Base-by-base conservation (phyloP, 768 basidiomycete genomes). In the Lentinula sp. region DNA sequence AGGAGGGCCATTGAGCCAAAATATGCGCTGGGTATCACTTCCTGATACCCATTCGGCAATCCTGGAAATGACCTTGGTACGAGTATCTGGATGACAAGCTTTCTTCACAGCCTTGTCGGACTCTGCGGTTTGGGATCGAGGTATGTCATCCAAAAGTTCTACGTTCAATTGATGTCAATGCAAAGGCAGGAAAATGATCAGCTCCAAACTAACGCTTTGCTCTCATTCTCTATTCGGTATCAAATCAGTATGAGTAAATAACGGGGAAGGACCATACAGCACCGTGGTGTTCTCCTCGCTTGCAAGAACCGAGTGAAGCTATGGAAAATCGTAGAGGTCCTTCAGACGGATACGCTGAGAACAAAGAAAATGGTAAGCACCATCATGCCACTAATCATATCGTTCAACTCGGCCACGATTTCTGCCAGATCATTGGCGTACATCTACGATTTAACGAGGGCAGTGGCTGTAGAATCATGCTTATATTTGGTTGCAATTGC, bases 61-160 rank as follows among this genome's bases (percentile, higher is more conserved):
- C 13, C 13, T 39, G 37, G 37, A 39, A 13, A 39, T 39, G 28
- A 54, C 75, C 72, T 1, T 52, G 12, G 16, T 23, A 33, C 53
- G 20, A 33, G 33, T 55, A 20, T 35, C 51, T 33, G 35, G 53
- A 55, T 55, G 53, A 55, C 53, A 55, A 33, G 12, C 33, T 20
- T 55, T 37, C 53, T 28, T 42, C 33, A 55, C 53, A 36, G 53
- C 35, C 39, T 37, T 52, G 35, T 52, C 51, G 4, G 51, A 52
- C 23, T 32, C 35, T 7, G 45, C 45, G 16, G 45, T n/a, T 4
- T 4, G 45, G 7, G 45, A 46, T n/a, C 16, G 16, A 46, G 45
- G 45, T 7, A 46, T 9, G 7, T 46, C n/a, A 7, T 46, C 20
- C 20, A 46, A 46, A 16, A 46, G 20, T 23, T 46, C 37, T 39